These are phyloP conservation scores for Stachybotrys chlorohalonatus DNA, from an alignment of 2,329 filamentous ascomycete species.

Conservation along the genomic window DNA sequence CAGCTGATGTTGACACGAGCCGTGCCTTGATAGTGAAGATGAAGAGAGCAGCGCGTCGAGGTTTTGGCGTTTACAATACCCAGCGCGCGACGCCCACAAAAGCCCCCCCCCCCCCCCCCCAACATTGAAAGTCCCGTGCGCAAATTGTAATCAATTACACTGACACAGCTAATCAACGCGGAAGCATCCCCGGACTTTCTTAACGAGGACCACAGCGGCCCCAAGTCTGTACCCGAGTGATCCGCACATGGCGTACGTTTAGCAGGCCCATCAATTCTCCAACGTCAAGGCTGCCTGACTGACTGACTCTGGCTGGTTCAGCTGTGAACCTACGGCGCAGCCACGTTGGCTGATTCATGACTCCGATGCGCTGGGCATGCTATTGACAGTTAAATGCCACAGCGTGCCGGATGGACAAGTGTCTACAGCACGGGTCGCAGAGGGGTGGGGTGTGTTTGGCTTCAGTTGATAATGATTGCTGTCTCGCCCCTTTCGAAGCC, in stretches of 20 bases:
- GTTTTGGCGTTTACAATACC: not conserved
- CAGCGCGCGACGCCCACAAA: too few relatives aligned
- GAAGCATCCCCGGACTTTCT: not conserved
- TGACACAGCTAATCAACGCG: too few relatives aligned
- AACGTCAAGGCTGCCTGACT: not conserved
- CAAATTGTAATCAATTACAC: not conserved
- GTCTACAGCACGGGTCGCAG: not conserved
- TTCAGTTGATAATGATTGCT: not conserved
- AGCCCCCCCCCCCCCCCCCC: too few relatives aligned
- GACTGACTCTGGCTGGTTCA: not conserved
- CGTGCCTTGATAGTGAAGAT: not conserved
- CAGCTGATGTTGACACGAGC: not conserved
- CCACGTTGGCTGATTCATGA: not conserved
- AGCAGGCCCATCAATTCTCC: not conserved
- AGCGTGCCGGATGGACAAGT: not conserved
- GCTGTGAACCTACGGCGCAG: not conserved
- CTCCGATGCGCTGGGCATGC: not conserved
- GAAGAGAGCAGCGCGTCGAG: not conserved
- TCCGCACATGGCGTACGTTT: not conserved
- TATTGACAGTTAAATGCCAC: not conserved
- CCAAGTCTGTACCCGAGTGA: not conserved
- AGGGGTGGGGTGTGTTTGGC: not conserved
- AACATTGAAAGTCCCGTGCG: not conserved
- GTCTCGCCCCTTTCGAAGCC: not conserved
- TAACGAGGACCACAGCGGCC: not conserved